phyloP scores from a whole-genome alignment of 768 basidiomycete species.

The Suillus lakei region DNA sequence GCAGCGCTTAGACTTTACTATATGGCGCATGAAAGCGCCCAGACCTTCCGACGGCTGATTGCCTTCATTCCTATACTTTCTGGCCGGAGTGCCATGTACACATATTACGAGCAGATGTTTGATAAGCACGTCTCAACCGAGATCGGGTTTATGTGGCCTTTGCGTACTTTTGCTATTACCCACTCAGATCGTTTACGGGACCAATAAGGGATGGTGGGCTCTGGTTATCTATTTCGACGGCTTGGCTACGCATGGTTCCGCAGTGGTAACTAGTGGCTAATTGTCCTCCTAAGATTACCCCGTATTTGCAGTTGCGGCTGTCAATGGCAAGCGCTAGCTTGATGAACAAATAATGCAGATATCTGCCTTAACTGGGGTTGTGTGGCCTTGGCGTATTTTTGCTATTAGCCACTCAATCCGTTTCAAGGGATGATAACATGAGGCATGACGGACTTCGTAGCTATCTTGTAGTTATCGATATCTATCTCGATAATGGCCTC shows the following conservation, averaged over 20 bases:
- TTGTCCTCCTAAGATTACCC: neutral
- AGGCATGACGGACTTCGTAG: neutral
- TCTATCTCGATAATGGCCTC: neutral
- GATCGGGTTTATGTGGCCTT: neutral
- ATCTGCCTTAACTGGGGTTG: neutral
- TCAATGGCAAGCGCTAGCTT: neutral
- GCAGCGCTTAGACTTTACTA: neutral
- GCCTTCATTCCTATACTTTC: neutral
- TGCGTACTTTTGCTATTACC: neutral
- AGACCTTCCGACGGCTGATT: neutral
- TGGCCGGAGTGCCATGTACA: neutral
- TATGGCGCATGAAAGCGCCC: too few relatives aligned
- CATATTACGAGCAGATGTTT: neutral
- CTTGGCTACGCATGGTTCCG: neutral
- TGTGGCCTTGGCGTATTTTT: neutral
- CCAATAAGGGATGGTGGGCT: neutral
- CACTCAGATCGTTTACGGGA: neutral
- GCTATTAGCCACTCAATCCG: neutral
- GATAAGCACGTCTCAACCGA: neutral
- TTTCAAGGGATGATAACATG: neutral
- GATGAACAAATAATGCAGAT: too few relatives aligned
- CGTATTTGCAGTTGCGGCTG: neutral
- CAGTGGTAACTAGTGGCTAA: neutral
- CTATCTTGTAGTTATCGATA: neutral
- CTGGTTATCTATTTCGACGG: neutral